A percentile compares a stretch with the other conserved stretches of the same genome.
These are phyloP conservation scores for Aurantiochytrium sp. DNA, from an alignment of 108 stramenopile species.

Conservation along the genomic window DNA sequence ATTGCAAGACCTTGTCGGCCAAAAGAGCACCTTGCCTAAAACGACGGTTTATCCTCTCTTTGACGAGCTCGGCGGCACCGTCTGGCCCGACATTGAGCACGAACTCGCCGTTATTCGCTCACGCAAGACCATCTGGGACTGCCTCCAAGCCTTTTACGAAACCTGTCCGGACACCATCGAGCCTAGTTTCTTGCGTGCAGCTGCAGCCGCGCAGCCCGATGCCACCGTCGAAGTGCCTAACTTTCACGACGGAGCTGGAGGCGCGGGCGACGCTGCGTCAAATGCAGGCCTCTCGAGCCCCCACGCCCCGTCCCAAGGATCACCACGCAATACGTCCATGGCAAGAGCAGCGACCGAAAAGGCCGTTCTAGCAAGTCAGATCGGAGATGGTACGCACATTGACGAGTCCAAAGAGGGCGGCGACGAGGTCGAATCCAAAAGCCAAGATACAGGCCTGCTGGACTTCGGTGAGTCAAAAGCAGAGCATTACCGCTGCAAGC, in stretches of 20 bases:
- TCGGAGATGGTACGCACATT: not conserved
- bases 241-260: too few species aligned
- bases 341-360: not conserved
- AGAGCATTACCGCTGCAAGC: not conserved
- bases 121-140: not conserved
- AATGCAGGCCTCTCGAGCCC: too few species aligned
- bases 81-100: slow-evolving; percentile 38
- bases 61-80: slow-evolving; percentile 33
- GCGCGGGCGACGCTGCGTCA: too few species aligned
- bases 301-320: too few species aligned
- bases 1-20: slow-evolving; percentile 36
- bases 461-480: not conserved
- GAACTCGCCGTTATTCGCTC: slow-evolving; percentile 23
- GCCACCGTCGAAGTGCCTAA: not conserved
- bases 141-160: slow-evolving; percentile 21
- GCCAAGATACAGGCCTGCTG: not conserved
- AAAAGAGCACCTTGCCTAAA: slow-evolving; percentile 47
- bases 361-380: not conserved
- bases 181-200: not conserved
- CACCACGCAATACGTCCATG: not conserved
- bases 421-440: not conserved
- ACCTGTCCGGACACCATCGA: slow-evolving; percentile 19
- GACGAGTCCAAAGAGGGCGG: not conserved
- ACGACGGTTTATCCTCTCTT: slow-evolving; percentile 59
- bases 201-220: not conserved